These are phyloP conservation scores for Candida ipomoeae DNA, from an alignment of 805 yeast genomes.

Conservation along the genomic window DNA sequence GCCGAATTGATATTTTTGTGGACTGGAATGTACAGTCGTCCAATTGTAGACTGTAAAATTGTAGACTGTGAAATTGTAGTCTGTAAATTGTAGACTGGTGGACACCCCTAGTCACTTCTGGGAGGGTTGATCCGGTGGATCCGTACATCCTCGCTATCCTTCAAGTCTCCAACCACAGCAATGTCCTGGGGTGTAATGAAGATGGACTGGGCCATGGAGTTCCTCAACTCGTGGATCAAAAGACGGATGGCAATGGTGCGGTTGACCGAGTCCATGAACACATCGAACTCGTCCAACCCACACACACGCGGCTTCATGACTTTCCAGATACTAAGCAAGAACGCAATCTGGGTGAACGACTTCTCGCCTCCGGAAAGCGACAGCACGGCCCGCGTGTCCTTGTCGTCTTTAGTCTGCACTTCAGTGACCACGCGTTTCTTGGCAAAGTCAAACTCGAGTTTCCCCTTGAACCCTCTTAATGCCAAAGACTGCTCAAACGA, in stretches of 20 bases:
- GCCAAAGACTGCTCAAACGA: conserved; percentile 57
- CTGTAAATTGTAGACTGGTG: neutral
- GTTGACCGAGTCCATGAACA: conserved; percentile 93
- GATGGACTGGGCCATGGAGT: conserved; percentile 73
- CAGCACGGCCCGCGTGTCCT: conserved; percentile 62
- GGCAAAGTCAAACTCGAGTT: conserved; percentile 57
- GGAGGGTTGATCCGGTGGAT: conserved; percentile 58
- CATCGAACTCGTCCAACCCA: conserved; percentile 96
- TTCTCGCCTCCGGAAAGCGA: conserved; percentile 96
- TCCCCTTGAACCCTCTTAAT: conserved; percentile 71
- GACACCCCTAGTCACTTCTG: conserved; percentile 17
- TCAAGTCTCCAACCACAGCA: conserved; percentile 57
- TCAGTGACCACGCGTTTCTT: conserved; percentile 49
- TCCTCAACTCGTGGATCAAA: conserved; percentile 63
- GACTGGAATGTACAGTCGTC: no score
- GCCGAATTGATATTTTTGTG: no score
- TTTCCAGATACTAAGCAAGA: conserved; percentile 86
- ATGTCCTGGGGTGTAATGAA: conserved; percentile 94
- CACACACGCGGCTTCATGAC: conserved; percentile 84
- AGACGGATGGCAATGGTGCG: conserved; percentile 73
- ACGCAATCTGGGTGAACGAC: conserved; percentile 86
- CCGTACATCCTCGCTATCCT: conserved; percentile 47
- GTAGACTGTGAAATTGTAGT: no score
- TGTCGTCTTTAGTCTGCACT: conserved; percentile 59
- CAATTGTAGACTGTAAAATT: no score